A percentile compares a stretch with the other conserved stretches of the same genome.
phyloP scores from a whole-genome alignment of 306 rosid genomes.

The Corylus americana region DNA sequence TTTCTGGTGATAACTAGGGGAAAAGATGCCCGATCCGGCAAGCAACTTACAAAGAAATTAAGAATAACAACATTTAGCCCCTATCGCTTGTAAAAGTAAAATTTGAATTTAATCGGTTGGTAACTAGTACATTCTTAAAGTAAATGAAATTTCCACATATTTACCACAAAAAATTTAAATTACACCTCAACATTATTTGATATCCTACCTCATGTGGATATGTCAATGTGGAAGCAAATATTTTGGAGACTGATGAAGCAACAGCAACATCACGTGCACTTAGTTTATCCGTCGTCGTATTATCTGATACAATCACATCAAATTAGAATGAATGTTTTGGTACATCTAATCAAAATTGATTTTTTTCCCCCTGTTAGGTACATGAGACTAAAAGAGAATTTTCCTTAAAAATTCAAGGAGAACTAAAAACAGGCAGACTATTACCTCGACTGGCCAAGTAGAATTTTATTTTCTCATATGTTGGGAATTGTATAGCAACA shows the following conservation, averaged over 20 bases:
- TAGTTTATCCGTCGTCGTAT: slow-evolving; percentile 63
- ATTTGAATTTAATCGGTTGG: background rate
- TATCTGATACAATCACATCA: slow-evolving; percentile 40
- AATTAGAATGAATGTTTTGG: background rate
- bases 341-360: background rate
- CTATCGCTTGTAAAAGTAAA: background rate
- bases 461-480: slow-evolving; percentile 69
- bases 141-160: background rate
- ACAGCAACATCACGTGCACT: slow-evolving; percentile 80
- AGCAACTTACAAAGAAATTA: background rate
- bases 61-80: background rate
- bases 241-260: slow-evolving; percentile 84
- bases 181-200: slow-evolving; percentile 24
- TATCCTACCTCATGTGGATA: slow-evolving; percentile 84
- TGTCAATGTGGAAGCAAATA: slow-evolving; percentile 84
- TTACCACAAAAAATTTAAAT: slow-evolving; percentile 16
- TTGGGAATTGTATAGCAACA: slow-evolving; percentile 87
- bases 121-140: background rate
- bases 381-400: background rate
- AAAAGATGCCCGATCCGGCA: background rate
- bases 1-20: background rate
- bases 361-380: background rate
- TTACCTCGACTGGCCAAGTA: slow-evolving; percentile 73
- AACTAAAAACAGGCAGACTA: slow-evolving; percentile 16
- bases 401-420: slow-evolving; percentile 5